phyloP scores from a whole-genome alignment of 805 yeast species.

The Ogataea allantospora region DNA sequence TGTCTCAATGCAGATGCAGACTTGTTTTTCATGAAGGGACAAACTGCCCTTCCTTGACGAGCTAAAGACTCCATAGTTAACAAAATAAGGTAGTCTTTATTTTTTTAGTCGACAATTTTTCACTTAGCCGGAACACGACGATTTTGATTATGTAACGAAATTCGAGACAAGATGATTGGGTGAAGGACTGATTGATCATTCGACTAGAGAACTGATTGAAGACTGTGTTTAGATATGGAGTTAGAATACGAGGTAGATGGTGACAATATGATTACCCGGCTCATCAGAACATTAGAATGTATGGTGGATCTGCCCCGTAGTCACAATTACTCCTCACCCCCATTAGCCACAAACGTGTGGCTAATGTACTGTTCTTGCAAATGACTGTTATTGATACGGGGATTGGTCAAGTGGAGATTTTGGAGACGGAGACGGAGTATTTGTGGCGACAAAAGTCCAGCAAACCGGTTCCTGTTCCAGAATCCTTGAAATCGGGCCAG shows the following conservation, averaged over 20 bases:
- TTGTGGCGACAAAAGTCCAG: slow-evolving; percentile 1
- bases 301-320: no score
- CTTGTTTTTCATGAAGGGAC: slow-evolving; percentile 73
- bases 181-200: no score
- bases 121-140: slow-evolving; percentile 4
- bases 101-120: slow-evolving; percentile 3
- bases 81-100: slow-evolving; percentile 1
- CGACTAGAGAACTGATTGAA: no score
- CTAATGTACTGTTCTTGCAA: no score
- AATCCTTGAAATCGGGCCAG: background rate
- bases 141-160: slow-evolving; percentile 4
- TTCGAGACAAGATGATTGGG: slow-evolving; percentile 2
- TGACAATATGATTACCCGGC: no score
- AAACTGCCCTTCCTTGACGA: slow-evolving; percentile 70
- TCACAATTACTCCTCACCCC: background rate
- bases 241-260: no score
- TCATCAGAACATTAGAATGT: no score
- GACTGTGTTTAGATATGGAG: no score
- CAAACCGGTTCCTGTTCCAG: background rate
- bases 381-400: slow-evolving; percentile 7
- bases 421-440: slow-evolving; percentile 6
- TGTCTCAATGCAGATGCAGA: slow-evolving; percentile 60
- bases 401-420: slow-evolving; percentile 2
- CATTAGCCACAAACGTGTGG: slow-evolving; percentile 2
- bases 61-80: slow-evolving; percentile 71